Base-by-base conservation (phyloP, 306 rosid genomes). In the Calophaca sinica region DNA sequence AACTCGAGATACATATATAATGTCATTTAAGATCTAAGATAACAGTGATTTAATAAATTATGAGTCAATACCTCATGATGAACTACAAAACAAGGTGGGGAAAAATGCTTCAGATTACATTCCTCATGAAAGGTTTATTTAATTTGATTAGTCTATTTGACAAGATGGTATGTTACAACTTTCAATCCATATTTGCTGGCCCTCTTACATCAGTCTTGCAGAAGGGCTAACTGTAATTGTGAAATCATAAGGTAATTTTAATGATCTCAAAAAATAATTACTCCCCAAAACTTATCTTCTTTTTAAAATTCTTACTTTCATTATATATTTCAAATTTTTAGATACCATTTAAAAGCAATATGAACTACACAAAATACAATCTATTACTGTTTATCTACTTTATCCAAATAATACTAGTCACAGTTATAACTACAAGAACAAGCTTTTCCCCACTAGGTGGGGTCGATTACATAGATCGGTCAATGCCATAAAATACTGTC, bases 291-390 rank as follows among this genome's bases (percentile, higher is more conserved):
- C 14, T 29, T 45, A 46, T 42, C n/a, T 41, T 36, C 59, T 2
- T 45, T 73, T 6, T 8, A 28, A 29, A 12, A 14, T 66, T 53
- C 44, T 32, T 42, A 12, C 12, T 76, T 29, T 9, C 58, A 44
- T 36, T 64, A 53, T 53, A 15, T 29, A 44, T 75, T 65, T 76
- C 58, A 53, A 53, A 53, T n/a, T 64, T 65, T 14, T 53, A 42
- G 48, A 66, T 66, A 14, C 28, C 60, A 42, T 45, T 76, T 44
- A 32, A 54, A 58, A 54, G 49, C 33, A 66, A 55, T 38, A 66
- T 45, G 26, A 20, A 20, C 26, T 20, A 20, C 26, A 1, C 26
- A 20, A 20, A 20, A 20, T 20, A 20, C 26, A 20, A 20, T 1
- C 26, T 20, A 20, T 20, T 75, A 62, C 38, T 29, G 44, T 52